A percentile compares a stretch with the other conserved stretches of the same genome.
phyloP scores from a whole-genome alignment of 164 flowering plant genomes.

The Vitis riparia region DNA sequence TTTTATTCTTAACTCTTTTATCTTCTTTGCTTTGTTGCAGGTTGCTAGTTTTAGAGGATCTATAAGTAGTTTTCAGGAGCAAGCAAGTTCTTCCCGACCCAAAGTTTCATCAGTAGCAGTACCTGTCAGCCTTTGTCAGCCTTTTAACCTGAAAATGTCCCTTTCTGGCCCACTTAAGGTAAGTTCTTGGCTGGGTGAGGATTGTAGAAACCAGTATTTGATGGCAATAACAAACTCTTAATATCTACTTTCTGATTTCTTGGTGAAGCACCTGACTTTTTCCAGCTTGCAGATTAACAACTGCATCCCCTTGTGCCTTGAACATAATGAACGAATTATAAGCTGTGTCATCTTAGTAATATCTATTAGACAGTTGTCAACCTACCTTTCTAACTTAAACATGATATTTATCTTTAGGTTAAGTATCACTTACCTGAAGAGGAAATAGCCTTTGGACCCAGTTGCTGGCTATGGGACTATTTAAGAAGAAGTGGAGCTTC shows the following conservation, averaged over 20 bases:
- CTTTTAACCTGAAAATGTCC: conserved; percentile 56
- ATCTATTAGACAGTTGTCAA: not conserved
- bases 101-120: conserved; percentile 56
- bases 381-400: not conserved
- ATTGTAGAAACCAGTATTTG: not conserved
- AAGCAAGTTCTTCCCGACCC: conserved; percentile 66
- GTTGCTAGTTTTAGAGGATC: conserved; percentile 90
- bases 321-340: no score
- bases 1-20: not conserved
- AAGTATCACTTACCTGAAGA: conserved; percentile 85
- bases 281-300: not conserved
- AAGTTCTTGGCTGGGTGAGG: conserved; percentile 7
- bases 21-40: conserved; percentile 36
- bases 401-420: conserved; percentile 43
- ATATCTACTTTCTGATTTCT: not conserved
- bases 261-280: not conserved
- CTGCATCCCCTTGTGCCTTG: not conserved
- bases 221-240: not conserved
- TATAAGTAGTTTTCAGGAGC: conserved; percentile 89
- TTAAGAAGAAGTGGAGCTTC: conserved; percentile 97
- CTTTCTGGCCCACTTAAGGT: conserved; percentile 84
- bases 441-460: conserved; percentile 97
- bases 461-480: conserved; percentile 98
- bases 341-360: not conserved
- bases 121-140: conserved; percentile 65